These are phyloP conservation scores for Collybia nuda DNA, from an alignment of 768 basidiomycete genomes.

Conservation along the genomic window DNA sequence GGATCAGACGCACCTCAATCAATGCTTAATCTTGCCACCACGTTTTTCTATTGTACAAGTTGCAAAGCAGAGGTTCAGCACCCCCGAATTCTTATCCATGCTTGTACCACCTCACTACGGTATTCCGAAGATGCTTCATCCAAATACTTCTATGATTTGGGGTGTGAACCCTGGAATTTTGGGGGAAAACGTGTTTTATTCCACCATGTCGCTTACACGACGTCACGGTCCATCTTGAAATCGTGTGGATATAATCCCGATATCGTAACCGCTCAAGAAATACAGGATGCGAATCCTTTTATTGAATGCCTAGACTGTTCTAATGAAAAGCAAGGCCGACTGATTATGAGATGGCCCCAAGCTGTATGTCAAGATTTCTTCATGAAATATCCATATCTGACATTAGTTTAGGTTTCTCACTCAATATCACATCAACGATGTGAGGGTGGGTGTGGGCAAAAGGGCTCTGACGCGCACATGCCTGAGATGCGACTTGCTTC, in stretches of 20 bases:
- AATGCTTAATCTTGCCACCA: slow-evolving; percentile 5
- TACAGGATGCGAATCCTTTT: background rate
- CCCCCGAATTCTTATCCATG: slow-evolving; percentile 11
- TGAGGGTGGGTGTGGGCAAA: no score
- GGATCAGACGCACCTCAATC: background rate
- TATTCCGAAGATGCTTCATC: background rate
- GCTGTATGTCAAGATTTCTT: slow-evolving; percentile 1
- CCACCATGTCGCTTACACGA: background rate
- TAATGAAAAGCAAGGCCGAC: slow-evolving; percentile 8
- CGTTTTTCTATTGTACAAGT: slow-evolving; percentile 7
- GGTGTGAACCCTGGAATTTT: slow-evolving; percentile 5
- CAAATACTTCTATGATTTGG: slow-evolving; percentile 3
- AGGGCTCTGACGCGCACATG: background rate
- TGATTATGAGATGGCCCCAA: slow-evolving; percentile 14
- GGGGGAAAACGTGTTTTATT: slow-evolving; percentile 2
- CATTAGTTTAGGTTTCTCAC: background rate
- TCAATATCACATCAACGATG: background rate
- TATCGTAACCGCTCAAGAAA: background rate
- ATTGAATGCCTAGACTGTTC: slow-evolving; percentile 11
- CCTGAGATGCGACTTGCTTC: background rate
- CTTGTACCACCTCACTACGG: background rate
- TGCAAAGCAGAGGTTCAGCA: background rate
- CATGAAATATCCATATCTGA: background rate
- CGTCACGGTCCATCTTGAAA: slow-evolving; percentile 4
- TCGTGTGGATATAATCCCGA: slow-evolving; percentile 2